phyloP scores from a whole-genome alignment of 1,139 yeast genomes.

The Debaryomyces udenii region DNA sequence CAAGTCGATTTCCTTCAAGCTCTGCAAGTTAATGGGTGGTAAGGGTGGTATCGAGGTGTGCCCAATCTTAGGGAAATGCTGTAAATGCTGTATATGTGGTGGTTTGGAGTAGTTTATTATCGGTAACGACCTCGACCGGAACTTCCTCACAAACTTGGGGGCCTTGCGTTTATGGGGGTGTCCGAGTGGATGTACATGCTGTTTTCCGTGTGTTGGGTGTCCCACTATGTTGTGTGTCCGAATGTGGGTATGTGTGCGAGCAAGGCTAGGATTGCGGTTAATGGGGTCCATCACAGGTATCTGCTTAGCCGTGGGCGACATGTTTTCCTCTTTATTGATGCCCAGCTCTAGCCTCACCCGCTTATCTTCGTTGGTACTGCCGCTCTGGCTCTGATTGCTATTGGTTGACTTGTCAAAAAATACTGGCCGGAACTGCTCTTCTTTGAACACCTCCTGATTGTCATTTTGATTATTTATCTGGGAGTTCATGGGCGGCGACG shows the following conservation, averaged over 20 bases:
- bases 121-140: conserved; percentile 47
- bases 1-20: conserved; percentile 82
- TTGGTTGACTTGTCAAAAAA: conserved; percentile 27
- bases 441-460: conserved; percentile 31
- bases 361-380: conserved; percentile 14
- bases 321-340: conserved; percentile 10
- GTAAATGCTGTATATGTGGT: conserved; percentile 17
- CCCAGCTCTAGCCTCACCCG: conserved; percentile 14
- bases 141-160: conserved; percentile 44
- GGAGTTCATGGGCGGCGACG: conserved; percentile 20
- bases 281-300: conserved; percentile 10
- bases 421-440: conserved; percentile 39
- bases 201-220: conserved; percentile 1
- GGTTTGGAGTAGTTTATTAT: conserved; percentile 39
- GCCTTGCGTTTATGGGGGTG: conserved; percentile 25
- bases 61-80: conserved; percentile 9
- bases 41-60: conserved; percentile 34
- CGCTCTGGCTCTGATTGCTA: conserved; percentile 8
- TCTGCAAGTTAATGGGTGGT: conserved; percentile 87
- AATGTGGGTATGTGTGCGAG: conserved; percentile 3
- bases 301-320: conserved; percentile 10
- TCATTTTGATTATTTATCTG: conserved; percentile 26
- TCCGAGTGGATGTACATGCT: conserved; percentile 8
- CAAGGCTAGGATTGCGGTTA: conserved; percentile 9
- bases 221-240: conserved; percentile 5